Evolutionary conservation across 345 rosid species (phyloP), one percentile per base, ranked within the genome.

Genomic region (Citropsis articulata): DNA sequence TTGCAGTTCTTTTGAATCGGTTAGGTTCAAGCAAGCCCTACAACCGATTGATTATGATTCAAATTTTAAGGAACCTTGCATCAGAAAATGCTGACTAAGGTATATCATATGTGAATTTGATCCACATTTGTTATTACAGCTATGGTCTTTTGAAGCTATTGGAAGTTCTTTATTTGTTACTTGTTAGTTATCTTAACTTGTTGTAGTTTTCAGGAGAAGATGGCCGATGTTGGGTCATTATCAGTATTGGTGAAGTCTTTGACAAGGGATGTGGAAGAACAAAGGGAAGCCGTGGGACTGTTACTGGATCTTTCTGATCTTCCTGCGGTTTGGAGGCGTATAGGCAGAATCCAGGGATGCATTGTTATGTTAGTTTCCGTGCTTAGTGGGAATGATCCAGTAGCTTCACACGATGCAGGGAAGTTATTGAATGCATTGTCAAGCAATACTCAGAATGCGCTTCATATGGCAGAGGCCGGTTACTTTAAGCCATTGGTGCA

Each of bases 381-480:
- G 67, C 88, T 87, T 66, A 86, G 83, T 57, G 88, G 87, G 27
- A 88, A 89, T 33, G 96, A 91, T 75, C 71, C 81, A 8, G 12
- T 75, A 33, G 92, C 92, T 62, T 88, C 93, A 1, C 64, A 59
- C 22, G 85, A 90, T 86, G 93, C 96, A 0, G 78, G 75, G 62
- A 87, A 82, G 83, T 78, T 91, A 82, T 80, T 91, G 76, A 81
- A 73, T 84, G 84, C 89, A 35, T 79, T 91, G 78, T 91, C 93
- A 5, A 81, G 85, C 86, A 90, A 87, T 66, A 83, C 91, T 10
- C 96, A 91, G 68, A 90, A 90, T 74, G 96, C 89, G 31, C 93
- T 91, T 84, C 90, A 90, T 75, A 90, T 90, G 93, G 93, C 92
- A 1, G 96, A 91, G 85, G 96, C 93, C 7, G 96, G 93, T 48